These are phyloP conservation scores for Phytophthora boehmeriae DNA, from an alignment of 352 stramenopile species.

Conservation along the genomic window DNA sequence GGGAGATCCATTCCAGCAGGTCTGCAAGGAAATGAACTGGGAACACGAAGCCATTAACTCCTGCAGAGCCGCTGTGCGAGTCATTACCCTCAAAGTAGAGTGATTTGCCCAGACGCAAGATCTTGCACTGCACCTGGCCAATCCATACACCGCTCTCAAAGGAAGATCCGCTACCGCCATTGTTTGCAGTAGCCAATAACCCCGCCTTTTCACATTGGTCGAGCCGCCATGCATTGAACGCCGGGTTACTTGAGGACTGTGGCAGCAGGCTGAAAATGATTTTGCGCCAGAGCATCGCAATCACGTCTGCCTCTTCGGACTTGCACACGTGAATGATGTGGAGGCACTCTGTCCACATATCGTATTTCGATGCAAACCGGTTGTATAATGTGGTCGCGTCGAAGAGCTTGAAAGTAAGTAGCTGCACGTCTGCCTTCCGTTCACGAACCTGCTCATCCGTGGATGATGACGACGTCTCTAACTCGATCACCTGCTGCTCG, in stretches of 20 bases:
- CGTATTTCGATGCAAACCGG: constrained; percentile 83
- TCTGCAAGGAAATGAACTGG: constrained; percentile 77
- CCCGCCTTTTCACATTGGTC: constrained; percentile 70
- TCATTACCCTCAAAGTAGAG: constrained; percentile 68
- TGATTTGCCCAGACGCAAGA: constrained; percentile 76
- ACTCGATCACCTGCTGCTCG: constrained; percentile 68
- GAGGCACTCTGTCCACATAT: constrained; percentile 88
- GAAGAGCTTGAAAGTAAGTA: constrained; percentile 80
- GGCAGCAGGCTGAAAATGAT: constrained; percentile 79
- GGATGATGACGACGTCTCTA: constrained; percentile 51
- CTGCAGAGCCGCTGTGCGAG: constrained; percentile 44
- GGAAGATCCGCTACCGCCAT: constrained; percentile 38
- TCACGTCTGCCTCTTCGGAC: constrained; percentile 78
- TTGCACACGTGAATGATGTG: constrained; percentile 88
- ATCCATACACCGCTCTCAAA: constrained; percentile 87
- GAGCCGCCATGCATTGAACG: constrained; percentile 80
- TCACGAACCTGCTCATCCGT: constrained; percentile 53
- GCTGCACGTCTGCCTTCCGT: constrained; percentile 62
- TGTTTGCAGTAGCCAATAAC: constrained; percentile 44
- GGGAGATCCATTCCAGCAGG: constrained; percentile 75
- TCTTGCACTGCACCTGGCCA: constrained; percentile 77
- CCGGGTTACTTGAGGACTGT: constrained; percentile 55
- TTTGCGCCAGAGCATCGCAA: constrained; percentile 71
- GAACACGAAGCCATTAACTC: constrained; percentile 67
- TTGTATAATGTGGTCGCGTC: constrained; percentile 88